phyloP scores from a whole-genome alignment of 2,329 filamentous ascomycete genomes.

The Epichloe scottii region DNA sequence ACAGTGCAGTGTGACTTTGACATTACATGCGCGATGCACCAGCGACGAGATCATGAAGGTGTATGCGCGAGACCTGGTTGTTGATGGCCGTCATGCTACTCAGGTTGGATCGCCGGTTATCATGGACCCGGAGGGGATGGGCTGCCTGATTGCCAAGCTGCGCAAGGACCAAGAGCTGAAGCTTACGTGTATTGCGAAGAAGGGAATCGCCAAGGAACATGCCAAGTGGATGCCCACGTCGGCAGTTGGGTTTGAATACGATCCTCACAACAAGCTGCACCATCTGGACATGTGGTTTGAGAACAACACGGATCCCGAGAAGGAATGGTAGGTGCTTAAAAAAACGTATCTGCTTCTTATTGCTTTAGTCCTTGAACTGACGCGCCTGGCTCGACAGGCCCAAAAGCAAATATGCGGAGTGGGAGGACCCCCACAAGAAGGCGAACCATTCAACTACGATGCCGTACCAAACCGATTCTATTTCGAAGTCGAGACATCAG shows the following conservation, averaged over 20 bases:
- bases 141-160: conserved; percentile 81
- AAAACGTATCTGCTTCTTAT: background rate
- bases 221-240: conserved; percentile 93
- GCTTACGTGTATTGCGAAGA: conserved; percentile 88
- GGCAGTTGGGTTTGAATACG: conserved; percentile 94
- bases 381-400: conserved; percentile 41
- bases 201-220: conserved; percentile 97
- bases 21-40: conserved; percentile 74
- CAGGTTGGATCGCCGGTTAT: conserved; percentile 75
- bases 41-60: conserved; percentile 85
- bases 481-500: conserved; percentile 82
- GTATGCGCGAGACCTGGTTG: conserved; percentile 77
- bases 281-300: conserved; percentile 96
- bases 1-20: conserved; percentile 75
- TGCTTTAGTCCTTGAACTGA: background rate
- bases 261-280: conserved; percentile 88
- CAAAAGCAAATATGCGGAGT: conserved; percentile 64
- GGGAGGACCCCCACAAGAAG: conserved; percentile 72
- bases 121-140: conserved; percentile 67
- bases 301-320: conserved; percentile 52
- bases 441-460: conserved; percentile 83
- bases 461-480: conserved; percentile 79
- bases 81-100: conserved; percentile 57
- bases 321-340: conserved; percentile 60
- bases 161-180: conserved; percentile 81